A percentile compares a stretch with the other conserved stretches of the same genome.
Conservation (phyloP, 1,284 basidiomycete species). For the Sporisorium graminicola region DNA sequence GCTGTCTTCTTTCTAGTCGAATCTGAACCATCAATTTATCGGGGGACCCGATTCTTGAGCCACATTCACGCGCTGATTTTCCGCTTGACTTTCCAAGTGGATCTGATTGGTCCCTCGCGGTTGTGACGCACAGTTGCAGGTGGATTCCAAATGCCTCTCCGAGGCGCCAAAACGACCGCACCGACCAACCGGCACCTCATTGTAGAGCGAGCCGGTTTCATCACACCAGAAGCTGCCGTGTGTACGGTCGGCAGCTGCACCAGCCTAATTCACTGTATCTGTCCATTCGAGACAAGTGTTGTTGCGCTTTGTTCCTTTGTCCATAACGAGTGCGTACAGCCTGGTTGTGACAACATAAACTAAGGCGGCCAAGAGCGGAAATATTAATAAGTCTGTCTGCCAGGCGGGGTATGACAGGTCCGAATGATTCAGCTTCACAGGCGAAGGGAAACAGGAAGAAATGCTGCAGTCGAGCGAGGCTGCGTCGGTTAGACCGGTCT, state of each 20-base stretch:
- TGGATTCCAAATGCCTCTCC: neutral
- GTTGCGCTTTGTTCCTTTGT: too few species aligned
- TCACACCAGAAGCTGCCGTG: neutral
- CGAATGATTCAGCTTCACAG: slow-evolving; percentile 14
- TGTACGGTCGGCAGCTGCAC: too few species aligned
- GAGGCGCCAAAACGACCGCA: too few species aligned
- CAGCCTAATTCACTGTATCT: too few species aligned
- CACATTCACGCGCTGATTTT: slow-evolving; percentile 24
- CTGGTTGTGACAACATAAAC: too few species aligned
- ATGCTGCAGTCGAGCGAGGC: too few species aligned
- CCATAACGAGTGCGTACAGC: too few species aligned
- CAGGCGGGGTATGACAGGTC: neutral
- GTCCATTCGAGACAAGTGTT: too few species aligned
- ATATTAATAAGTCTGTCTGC: slow-evolving; percentile 6
- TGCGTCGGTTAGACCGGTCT: slow-evolving; percentile 8
- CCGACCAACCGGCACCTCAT: slow-evolving; percentile 3
- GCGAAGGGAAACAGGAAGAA: neutral
- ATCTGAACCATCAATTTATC: neutral
- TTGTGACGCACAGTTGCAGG: slow-evolving; percentile 25
- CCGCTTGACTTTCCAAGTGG: neutral
- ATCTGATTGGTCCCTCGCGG: slow-evolving; percentile 22
- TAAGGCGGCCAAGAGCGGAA: slow-evolving; percentile 29
- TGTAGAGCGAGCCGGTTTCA: slow-evolving; percentile 4
- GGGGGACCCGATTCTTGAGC: neutral
- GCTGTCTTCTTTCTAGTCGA: too few species aligned